phyloP scores from a whole-genome alignment of 805 yeast species.

The Phaffomyces antillensis region DNA sequence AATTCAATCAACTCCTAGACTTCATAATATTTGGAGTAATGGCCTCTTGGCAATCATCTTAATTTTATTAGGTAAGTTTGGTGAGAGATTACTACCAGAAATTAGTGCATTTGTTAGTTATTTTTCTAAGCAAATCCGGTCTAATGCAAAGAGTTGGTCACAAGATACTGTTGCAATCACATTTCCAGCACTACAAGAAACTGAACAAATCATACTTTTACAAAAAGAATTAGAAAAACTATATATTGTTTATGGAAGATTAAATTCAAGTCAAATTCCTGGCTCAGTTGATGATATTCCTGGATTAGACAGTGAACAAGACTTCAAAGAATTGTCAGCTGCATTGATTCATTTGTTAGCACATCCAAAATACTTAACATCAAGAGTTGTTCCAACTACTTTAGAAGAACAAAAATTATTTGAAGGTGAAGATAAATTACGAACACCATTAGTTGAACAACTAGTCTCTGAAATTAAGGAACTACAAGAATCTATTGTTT shows the following conservation, averaged over 20 bases:
- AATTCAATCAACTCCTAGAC: constrained; percentile 42
- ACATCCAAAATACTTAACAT: constrained; percentile 77
- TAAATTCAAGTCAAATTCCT: constrained; percentile 14
- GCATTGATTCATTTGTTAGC: constrained; percentile 67
- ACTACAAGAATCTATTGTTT: constrained; percentile 34
- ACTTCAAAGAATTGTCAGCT: constrained; percentile 50
- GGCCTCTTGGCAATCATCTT: constrained; percentile 69
- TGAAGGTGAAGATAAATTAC: constrained; percentile 39
- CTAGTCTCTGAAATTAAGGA: constrained; percentile 46
- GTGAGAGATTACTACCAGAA: constrained; percentile 57
- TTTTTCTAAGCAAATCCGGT: constrained; percentile 59
- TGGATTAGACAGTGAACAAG: constrained; percentile 55
- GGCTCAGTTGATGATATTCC: constrained; percentile 34
- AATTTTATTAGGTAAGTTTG: constrained; percentile 53
- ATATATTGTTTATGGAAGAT: constrained; percentile 43
- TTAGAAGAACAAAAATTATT: constrained; percentile 55
- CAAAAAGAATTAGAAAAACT: constrained; percentile 49
- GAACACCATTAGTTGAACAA: constrained; percentile 35
- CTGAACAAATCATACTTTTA: constrained; percentile 60
- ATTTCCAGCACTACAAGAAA: constrained; percentile 47
- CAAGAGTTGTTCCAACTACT: constrained; percentile 58
- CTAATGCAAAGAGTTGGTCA: constrained; percentile 64
- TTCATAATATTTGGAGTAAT: constrained; percentile 80
- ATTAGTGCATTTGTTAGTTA: constrained; percentile 52
- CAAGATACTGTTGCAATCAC: constrained; percentile 45